These are phyloP conservation scores for Komagataella kurtzmanii DNA, from an alignment of 805 yeast genomes.

Conservation along the genomic window DNA sequence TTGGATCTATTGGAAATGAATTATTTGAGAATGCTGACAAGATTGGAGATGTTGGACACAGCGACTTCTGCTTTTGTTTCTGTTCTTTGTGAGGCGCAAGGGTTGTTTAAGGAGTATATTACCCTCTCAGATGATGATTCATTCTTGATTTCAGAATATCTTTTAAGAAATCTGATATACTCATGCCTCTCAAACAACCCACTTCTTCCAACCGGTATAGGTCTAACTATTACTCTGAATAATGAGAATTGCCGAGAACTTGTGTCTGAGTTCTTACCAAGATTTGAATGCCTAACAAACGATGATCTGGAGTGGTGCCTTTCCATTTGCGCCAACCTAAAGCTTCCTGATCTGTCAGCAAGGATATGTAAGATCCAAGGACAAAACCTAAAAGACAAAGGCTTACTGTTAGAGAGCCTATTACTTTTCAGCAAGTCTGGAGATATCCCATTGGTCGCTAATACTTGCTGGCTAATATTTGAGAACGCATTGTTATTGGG, in stretches of 20 bases:
- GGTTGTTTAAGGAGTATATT: slow-evolving; percentile 30
- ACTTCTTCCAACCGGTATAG: slow-evolving; percentile 58
- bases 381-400: slow-evolving; percentile 15
- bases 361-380: slow-evolving; percentile 44
- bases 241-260: slow-evolving; percentile 28
- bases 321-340: slow-evolving; percentile 57
- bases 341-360: slow-evolving; percentile 42
- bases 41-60: slow-evolving; percentile 44
- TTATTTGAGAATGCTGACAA: slow-evolving; percentile 40
- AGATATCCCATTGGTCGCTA: slow-evolving; percentile 34
- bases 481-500: slow-evolving; percentile 44
- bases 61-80: slow-evolving; percentile 54
- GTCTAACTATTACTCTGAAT: slow-evolving; percentile 37
- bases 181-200: slow-evolving; percentile 36
- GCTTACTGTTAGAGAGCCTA: slow-evolving; percentile 42
- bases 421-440: slow-evolving; percentile 52
- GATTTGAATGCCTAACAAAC: slow-evolving; percentile 45
- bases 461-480: slow-evolving; percentile 46
- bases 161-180: slow-evolving; percentile 36
- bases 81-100: slow-evolving; percentile 50
- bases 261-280: slow-evolving; percentile 45
- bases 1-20: slow-evolving; percentile 41
- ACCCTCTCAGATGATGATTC: slow-evolving; percentile 6
- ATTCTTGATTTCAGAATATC: neutral
- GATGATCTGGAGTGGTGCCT: slow-evolving; percentile 76